These are phyloP conservation scores for Marasmius tenuissimus DNA, from an alignment of 1,284 basidiomycete species.

Conservation along the genomic window DNA sequence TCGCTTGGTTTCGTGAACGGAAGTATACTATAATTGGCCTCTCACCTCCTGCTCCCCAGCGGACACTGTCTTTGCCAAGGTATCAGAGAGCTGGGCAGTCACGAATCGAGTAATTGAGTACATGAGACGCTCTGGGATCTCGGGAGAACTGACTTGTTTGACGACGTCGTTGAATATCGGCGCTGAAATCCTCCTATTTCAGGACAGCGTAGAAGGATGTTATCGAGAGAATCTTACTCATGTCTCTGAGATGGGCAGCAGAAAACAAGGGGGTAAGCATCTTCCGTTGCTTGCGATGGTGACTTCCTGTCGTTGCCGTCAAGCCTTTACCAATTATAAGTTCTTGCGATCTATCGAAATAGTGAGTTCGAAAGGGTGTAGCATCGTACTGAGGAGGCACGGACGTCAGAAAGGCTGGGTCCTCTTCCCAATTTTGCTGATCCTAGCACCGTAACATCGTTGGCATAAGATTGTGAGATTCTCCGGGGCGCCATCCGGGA, in stretches of 20 bases:
- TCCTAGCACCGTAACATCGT: background rate
- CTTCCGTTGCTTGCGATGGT: conserved; percentile 12
- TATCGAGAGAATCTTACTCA: conserved; percentile 3
- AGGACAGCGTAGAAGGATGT: background rate
- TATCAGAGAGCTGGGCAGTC: background rate
- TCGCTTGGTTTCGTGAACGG: background rate
- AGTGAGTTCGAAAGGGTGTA: background rate
- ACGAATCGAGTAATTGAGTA: background rate
- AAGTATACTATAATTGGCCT: background rate
- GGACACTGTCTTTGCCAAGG: background rate
- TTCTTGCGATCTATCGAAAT: background rate
- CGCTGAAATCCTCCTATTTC: background rate
- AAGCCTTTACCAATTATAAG: conserved; percentile 6
- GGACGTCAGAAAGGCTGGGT: background rate
- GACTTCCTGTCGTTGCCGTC: conserved; percentile 2
- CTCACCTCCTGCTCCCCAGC: background rate
- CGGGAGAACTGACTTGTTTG: background rate
- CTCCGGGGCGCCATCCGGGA: too few relatives aligned
- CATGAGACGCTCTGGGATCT: background rate
- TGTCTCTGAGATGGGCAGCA: conserved; percentile 11
- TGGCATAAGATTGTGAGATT: background rate
- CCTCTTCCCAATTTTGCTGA: conserved; percentile 1
- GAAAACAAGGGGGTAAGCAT: conserved; percentile 14
- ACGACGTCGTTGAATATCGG: conserved; percentile 9
- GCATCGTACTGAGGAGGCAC: background rate